phyloP scores from a whole-genome alignment of 352 stramenopile species.

The Phytophthora boehmeriae region DNA sequence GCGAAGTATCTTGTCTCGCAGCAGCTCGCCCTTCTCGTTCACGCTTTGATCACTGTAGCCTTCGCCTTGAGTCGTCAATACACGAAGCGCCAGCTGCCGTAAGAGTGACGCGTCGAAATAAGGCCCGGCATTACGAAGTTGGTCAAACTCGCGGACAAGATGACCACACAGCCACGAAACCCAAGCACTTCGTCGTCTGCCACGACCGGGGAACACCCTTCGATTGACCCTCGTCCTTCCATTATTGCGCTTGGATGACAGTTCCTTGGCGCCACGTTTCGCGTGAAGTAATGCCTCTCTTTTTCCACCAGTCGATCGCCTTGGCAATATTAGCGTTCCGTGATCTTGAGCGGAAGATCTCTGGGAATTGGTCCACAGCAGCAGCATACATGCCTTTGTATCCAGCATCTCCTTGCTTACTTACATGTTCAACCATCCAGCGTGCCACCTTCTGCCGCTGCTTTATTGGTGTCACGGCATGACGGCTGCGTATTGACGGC shows the following conservation, averaged over 20 bases:
- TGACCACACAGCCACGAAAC: background rate
- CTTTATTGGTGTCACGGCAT: slow-evolving; percentile 1
- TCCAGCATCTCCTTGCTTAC: background rate
- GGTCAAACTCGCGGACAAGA: background rate
- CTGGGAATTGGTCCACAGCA: slow-evolving; percentile 14
- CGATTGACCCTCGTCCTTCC: background rate
- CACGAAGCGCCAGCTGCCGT: background rate
- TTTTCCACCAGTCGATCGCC: slow-evolving; percentile 16
- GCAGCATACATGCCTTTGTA: slow-evolving; percentile 10
- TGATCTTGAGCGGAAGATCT: slow-evolving; percentile 5
- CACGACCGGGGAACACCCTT: background rate
- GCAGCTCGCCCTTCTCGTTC: background rate
- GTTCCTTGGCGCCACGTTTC: background rate
- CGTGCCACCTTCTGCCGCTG: slow-evolving; percentile 1
- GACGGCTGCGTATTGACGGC: background rate
- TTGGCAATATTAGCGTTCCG: slow-evolving; percentile 19
- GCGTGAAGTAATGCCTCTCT: no score
- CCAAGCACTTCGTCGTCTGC: background rate
- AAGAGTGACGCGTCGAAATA: background rate
- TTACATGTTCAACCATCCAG: slow-evolving; percentile 3
- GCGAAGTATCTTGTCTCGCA: background rate
- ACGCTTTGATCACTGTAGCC: background rate
- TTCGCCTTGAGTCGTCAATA: background rate
- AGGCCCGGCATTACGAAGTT: background rate
- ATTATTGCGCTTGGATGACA: background rate